A percentile compares a stretch with the other conserved stretches of the same genome.
Conservation (phyloP, 768 basidiomycete genomes). For the Lyophyllum semitale region DNA sequence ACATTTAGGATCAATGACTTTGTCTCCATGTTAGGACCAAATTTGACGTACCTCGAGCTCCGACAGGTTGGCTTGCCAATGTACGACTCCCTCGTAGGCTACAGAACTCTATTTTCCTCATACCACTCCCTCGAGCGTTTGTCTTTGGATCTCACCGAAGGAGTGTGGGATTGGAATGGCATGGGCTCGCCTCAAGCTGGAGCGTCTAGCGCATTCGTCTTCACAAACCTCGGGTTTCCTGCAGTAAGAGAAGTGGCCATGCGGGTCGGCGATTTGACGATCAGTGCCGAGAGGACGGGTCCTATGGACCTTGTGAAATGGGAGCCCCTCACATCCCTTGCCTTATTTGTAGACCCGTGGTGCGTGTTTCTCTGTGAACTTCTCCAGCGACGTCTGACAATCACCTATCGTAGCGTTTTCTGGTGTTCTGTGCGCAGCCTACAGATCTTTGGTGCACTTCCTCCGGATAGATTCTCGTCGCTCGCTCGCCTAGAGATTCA, state of each 20-base stretch:
- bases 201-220: constrained; percentile 7
- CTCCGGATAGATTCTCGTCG: constrained; percentile 2
- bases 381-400: no score
- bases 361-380: background rate
- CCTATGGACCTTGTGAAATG: constrained; percentile 18
- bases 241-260: constrained; percentile 17
- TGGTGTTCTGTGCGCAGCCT: constrained; percentile 7
- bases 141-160: no score
- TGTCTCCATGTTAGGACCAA: constrained; percentile 4
- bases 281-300: constrained; percentile 1
- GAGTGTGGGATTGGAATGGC: constrained; percentile 20
- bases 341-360: no score
- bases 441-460: constrained; percentile 8
- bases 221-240: constrained; percentile 16
- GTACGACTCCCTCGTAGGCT: background rate
- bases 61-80: constrained; percentile 6
- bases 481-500: constrained; percentile 17
- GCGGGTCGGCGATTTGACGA: constrained; percentile 17
- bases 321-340: constrained; percentile 10
- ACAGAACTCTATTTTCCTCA: constrained; percentile 3
- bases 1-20: constrained; percentile 15
- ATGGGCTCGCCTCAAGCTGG: constrained; percentile 14
- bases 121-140: constrained; percentile 13
- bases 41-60: constrained; percentile 11
- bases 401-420: background rate